Percentiles rank a stretch among this genome's conserved stretches.
Conservation (phyloP, 805 yeast species). For the Kluyveromyces dobzhanskii region DNA sequence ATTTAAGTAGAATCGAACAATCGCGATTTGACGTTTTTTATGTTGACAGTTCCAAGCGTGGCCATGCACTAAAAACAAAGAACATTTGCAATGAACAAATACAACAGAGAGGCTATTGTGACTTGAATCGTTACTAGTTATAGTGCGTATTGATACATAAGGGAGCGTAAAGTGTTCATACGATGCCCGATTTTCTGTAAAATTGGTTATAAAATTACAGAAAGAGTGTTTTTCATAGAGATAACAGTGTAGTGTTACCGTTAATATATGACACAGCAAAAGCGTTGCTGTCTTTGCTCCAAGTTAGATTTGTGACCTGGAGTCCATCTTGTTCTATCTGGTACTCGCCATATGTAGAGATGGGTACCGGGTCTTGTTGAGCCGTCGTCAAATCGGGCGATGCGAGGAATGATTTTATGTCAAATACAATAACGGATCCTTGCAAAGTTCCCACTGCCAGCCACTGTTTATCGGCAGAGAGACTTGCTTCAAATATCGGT, state of each 20-base stretch:
- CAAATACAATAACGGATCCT: conserved; percentile 51
- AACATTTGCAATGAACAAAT: no score
- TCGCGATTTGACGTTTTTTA: no score
- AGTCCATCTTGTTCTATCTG: conserved; percentile 18
- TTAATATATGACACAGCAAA: conserved; percentile 28
- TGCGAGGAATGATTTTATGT: conserved; percentile 22
- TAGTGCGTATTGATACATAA: no score
- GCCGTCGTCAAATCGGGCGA: not conserved
- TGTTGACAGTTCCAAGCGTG: no score
- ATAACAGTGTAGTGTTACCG: conserved; percentile 18
- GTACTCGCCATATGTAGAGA: conserved; percentile 19
- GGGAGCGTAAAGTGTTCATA: no score
- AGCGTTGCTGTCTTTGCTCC: conserved; percentile 25
- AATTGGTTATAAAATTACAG: no score
- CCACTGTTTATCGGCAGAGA: conserved; percentile 42
- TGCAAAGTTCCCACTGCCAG: conserved; percentile 61
- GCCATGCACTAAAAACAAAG: no score
- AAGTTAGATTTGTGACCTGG: conserved; percentile 28
- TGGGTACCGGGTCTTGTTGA: conserved; percentile 16
- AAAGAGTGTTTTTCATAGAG: no score
- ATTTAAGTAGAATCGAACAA: no score
- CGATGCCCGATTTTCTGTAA: no score
- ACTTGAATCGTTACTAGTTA: no score
- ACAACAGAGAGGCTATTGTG: no score
- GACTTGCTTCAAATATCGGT: conserved; percentile 45